phyloP scores from a whole-genome alignment of 768 basidiomycete species.

The Lentinula lateritia region DNA sequence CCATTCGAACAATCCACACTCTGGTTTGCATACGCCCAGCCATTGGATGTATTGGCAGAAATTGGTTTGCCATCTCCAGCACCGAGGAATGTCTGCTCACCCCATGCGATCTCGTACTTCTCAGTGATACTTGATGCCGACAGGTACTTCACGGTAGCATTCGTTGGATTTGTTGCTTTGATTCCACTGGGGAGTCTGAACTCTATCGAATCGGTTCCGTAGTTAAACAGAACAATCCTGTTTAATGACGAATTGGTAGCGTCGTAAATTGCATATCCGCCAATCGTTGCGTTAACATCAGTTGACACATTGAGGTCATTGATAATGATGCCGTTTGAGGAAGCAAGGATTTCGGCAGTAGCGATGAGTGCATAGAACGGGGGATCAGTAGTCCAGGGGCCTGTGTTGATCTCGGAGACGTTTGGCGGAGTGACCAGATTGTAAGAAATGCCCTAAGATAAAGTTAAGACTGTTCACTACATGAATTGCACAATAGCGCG shows the following conservation, averaged over 20 bases:
- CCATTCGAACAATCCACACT: constrained; percentile 35
- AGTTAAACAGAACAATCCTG: constrained; percentile 46
- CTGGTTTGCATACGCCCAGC: constrained; percentile 31
- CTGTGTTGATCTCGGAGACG: constrained; percentile 23
- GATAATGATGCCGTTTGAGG: constrained; percentile 36
- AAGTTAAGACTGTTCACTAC: neutral
- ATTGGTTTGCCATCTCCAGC: constrained; percentile 34
- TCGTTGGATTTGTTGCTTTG: constrained; percentile 15
- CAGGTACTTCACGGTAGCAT: constrained; percentile 42
- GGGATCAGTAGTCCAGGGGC: constrained; percentile 43
- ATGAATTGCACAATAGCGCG: too few species aligned
- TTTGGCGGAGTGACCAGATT: constrained; percentile 42
- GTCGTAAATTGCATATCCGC: constrained; percentile 60
- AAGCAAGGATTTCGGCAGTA: constrained; percentile 37
- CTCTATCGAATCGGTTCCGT: constrained; percentile 35
- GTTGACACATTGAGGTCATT: constrained; percentile 37
- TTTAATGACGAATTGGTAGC: constrained; percentile 34
- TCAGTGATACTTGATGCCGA: constrained; percentile 41
- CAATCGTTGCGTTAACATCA: constrained; percentile 32
- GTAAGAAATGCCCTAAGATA: constrained; percentile 35
- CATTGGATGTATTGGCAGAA: constrained; percentile 14
- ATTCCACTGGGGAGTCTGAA: constrained; percentile 33
- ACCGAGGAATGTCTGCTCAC: constrained; percentile 42
- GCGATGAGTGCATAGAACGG: constrained; percentile 46
- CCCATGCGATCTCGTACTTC: constrained; percentile 55